Base-by-base conservation (phyloP, 345 rosid genomes). In the Rhodamnia rubescens region DNA sequence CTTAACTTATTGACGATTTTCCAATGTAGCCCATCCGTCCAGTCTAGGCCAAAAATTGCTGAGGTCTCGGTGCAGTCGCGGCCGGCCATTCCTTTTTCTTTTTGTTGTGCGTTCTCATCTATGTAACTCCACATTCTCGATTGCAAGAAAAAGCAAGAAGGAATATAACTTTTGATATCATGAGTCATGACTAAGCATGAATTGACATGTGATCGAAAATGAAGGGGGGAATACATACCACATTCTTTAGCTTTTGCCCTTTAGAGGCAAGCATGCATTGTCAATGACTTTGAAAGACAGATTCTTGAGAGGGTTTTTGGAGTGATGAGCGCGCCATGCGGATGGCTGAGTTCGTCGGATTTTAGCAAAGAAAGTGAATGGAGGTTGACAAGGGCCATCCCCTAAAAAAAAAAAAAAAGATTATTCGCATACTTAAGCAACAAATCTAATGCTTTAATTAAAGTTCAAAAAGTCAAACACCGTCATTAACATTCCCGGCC, bases 1-100 rank as follows among this genome's bases (percentile, higher is more conserved):
- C 16, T 0, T 29, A 32, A 16, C 44, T 6, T 32, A 32, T 0
- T 1, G 47, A 16, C 6, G 0, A 32, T 1, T 32, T 69, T 69
- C 8, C 22, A 4, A 36, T 0, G 7, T 69, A 36, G 0, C 11
- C 11, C 74, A 29, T 14, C 18, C 4, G 11, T 36, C 40, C 40
- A 36, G n/a, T n/a, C n/a, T n/a, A n/a, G n/a, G n/a, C n/a, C n/a
- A 36, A 36, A 36, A 36, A 36, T 32, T 3, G 9, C 56, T 3
- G 22, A 53, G 4, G 56, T 54, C 3, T 1, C 10, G 11, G 1
- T 54, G 4, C 57, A 0, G 1, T 54, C 11, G 7, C 2, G 2
- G 7, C 3, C 57, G 26, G 1, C 2, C 26, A 54, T 20, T 22
- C 57, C 1, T 14, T 11, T 51, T 51, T 13, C 53, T 51, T 11